phyloP scores from a whole-genome alignment of 805 yeast species.

The Barnettozyma botsteinii region DNA sequence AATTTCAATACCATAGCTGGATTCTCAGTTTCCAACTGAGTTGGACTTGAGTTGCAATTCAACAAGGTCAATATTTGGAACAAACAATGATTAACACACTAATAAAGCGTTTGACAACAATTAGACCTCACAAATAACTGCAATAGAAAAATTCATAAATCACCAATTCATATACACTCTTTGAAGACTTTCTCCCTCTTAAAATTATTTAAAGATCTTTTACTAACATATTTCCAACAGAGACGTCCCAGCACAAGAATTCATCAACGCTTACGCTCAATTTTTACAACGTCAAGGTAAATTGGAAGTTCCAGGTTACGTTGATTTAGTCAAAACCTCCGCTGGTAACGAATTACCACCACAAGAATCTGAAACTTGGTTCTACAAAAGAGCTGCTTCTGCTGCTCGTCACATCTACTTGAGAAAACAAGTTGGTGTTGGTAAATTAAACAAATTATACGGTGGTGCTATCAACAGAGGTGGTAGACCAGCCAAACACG shows the following conservation, averaged over 20 bases:
- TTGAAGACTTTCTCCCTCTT: background rate
- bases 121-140: no score
- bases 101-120: no score
- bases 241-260: slow-evolving; percentile 99
- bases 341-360: slow-evolving; percentile 99
- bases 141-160: no score
- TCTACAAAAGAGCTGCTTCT: slow-evolving; percentile 99
- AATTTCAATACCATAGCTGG: no score
- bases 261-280: slow-evolving; percentile 98
- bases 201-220: background rate
- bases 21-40: no score
- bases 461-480: slow-evolving; percentile 99
- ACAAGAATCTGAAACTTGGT: slow-evolving; percentile 99
- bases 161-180: no score
- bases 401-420: slow-evolving; percentile 99
- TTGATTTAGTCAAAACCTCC: slow-evolving; percentile 98
- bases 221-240: slow-evolving; percentile 40
- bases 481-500: slow-evolving; percentile 96
- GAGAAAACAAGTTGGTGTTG: slow-evolving; percentile 99
- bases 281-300: slow-evolving; percentile 99
- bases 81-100: no score
- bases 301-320: slow-evolving; percentile 99
- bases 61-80: no score
- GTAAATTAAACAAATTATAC: slow-evolving; percentile 97
- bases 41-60: no score